These are phyloP conservation scores for Sporothrix mexicana DNA, from an alignment of 2,329 filamentous ascomycete species.

Conservation along the genomic window DNA sequence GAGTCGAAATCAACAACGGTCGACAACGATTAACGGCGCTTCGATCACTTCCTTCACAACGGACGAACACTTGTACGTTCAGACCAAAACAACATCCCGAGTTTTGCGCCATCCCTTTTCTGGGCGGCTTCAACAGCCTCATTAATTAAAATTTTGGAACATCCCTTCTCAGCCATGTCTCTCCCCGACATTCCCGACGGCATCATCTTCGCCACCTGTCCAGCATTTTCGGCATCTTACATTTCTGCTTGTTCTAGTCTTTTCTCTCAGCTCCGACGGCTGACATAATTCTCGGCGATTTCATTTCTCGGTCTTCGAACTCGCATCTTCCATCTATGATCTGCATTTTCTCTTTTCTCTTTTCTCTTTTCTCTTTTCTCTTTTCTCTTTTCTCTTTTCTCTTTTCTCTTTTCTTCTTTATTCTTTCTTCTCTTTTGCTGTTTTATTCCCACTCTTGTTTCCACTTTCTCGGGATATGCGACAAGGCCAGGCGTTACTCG, in stretches of 20 bases:
- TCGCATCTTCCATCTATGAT: not conserved
- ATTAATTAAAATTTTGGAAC: not conserved
- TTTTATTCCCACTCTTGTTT: not conserved
- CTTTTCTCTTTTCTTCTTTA: not conserved
- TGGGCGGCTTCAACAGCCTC: not conserved
- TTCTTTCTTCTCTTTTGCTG: not conserved
- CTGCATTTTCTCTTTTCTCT: not conserved
- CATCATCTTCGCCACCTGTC: no score
- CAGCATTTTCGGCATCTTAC: no score
- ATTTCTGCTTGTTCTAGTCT: no score
- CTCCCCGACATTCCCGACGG: no score
- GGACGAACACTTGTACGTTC: not conserved
- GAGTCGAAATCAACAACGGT: no score
- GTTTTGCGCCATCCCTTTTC: not conserved
- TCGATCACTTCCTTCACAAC: no score
- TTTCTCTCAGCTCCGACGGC: not conserved
- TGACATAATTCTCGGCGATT: not conserved
- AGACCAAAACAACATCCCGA: not conserved
- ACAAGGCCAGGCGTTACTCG: slow-evolving; percentile 21
- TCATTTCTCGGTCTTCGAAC: not conserved
- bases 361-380: not conserved
- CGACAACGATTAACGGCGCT: not conserved
- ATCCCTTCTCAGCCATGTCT: not conserved
- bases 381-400: not conserved
- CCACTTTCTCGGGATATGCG: slow-evolving; percentile 21